Evolutionary conservation across 2,329 filamentous ascomycete genomes (phyloP), one percentile per base, ranked within the genome.

Genomic region (Purpureocillium takamizusanense): DNA sequence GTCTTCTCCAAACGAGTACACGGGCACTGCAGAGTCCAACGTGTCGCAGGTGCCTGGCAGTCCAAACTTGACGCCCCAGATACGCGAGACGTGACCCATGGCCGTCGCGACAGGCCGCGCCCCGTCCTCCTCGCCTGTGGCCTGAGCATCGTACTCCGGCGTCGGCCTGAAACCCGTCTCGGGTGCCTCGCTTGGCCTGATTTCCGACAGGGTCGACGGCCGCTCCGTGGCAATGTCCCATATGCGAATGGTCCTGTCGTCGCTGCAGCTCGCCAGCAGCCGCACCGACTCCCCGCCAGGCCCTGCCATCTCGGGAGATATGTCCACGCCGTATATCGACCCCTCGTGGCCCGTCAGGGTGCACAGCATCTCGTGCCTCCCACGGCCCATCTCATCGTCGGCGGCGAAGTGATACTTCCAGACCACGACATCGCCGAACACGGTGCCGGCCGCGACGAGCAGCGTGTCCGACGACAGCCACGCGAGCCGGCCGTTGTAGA

Each of bases 401-500:
- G 10, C 16, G 18, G 36, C 27, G n/a, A 71, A 49, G 34, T 65
- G 62, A 49, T 78, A 88, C 46, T 81, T 85, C 92, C 92, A 97
- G 13, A 94, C 75, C 29, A 95, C 70, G 27, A 98, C 84, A 58
- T 97, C 89, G 3, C 92, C 92, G 60, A 97, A 97, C 1, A 90
- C 88, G 0, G 92, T 97, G 1, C 92, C 92, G 3, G 85, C 85
- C 7, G 87, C 86, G 36, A 95, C 75, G 15, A 95, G 70, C 33
- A 94, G 67, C 37, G 69, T 67, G 33, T 68, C 65, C 6, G 59
- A 38, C 7, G 71, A 69, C 7, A 79, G 60, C 72, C 82, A 86
- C 30, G 70, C 62, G 14, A 94, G 60, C 51, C 85, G 77, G 5
- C 88, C 90, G 13, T 87, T 86, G 59, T 94, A 98, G 7, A 98